These are phyloP conservation scores for Pulicaria dysenterica DNA, from an alignment of 129 eudicot genomes.

Conservation along the genomic window DNA sequence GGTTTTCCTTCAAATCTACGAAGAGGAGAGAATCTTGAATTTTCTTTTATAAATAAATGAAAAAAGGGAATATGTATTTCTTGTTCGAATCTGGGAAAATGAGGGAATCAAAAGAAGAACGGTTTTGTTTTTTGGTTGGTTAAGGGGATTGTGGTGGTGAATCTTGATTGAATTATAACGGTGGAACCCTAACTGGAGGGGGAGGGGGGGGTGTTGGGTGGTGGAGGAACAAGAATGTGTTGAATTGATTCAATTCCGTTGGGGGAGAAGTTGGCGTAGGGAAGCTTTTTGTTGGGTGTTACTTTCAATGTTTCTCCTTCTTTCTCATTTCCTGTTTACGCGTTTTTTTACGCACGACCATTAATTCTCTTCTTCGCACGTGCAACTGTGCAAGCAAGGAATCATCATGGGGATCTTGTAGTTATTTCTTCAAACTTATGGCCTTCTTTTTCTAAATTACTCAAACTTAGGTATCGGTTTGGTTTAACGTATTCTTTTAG, in stretches of 20 bases:
- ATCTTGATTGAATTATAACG: background rate
- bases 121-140: background rate
- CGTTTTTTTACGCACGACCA: slow-evolving; percentile 37
- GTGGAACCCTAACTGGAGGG: slow-evolving; percentile 36
- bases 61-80: background rate
- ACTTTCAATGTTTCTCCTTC: slow-evolving; percentile 45
- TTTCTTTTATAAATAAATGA: too few species aligned
- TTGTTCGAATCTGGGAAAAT: slow-evolving; percentile 21
- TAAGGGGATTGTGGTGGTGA: background rate
- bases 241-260: slow-evolving; percentile 32
- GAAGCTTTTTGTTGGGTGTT: slow-evolving; percentile 44
- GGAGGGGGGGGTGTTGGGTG: slow-evolving; percentile 49
- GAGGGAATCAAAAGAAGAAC: slow-evolving; percentile 3
- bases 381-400: too few species aligned
- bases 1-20: background rate
- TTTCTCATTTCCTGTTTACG: slow-evolving; percentile 24
- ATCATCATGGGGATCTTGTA: background rate
- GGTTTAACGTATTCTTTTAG: too few species aligned
- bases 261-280: slow-evolving; percentile 44
- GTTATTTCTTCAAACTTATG: background rate
- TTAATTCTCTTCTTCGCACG: slow-evolving; percentile 29
- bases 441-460: background rate
- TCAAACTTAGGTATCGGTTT: too few species aligned
- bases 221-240: slow-evolving; percentile 53
- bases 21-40: background rate